Percentiles rank a stretch among this genome's conserved stretches.
Evolutionary conservation across 257 asterid genomes (phyloP).

Genomic region (Lavandula angustifolia): DNA sequence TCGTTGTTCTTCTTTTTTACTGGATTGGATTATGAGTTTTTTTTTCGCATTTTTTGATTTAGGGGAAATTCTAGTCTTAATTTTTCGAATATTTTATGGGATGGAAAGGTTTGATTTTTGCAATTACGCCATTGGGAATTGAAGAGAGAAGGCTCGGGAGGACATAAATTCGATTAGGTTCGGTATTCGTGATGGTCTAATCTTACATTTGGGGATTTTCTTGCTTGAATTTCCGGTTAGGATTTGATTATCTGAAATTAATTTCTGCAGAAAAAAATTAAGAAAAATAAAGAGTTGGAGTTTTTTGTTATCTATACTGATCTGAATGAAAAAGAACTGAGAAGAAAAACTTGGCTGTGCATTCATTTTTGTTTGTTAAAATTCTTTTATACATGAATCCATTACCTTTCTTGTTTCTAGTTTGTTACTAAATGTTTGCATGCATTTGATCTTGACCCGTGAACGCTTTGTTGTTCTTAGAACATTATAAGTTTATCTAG

Average conservation of each 20-base stretch:
- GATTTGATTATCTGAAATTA: neutral
- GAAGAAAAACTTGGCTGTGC: neutral
- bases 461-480: no score
- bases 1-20: neutral
- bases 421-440: no score
- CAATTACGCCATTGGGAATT: constrained; percentile 13
- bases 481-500: no score
- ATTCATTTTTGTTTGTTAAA: no score
- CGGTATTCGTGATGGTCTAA: constrained; percentile 3
- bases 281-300: neutral
- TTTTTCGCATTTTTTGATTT: neutral
- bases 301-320: neutral
- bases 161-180: constrained; percentile 30
- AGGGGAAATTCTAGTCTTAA: constrained; percentile 7
- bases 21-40: constrained; percentile 7
- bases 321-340: neutral
- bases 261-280: constrained; percentile 1
- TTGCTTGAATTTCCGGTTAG: constrained; percentile 8
- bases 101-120: constrained; percentile 24
- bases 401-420: no score
- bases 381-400: no score
- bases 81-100: neutral
- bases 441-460: no score
- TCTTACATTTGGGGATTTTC: neutral
- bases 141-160: constrained; percentile 20